Evolutionary conservation across 2,329 filamentous ascomycete genomes (phyloP), one percentile per base, ranked within the genome.

Genomic region (Colletotrichum sidae): DNA sequence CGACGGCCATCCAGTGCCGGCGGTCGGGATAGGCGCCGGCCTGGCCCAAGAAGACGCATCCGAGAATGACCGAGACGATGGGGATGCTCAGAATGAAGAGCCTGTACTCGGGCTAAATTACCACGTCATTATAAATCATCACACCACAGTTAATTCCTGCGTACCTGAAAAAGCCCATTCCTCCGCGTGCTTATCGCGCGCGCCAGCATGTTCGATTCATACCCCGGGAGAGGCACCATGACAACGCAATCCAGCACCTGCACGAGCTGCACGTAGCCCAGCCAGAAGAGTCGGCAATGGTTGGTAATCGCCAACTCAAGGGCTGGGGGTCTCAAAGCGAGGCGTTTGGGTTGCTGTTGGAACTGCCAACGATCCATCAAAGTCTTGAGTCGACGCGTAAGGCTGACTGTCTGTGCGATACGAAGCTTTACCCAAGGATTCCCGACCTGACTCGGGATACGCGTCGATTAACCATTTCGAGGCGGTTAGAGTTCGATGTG

Each of bases 31-130:
- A 65, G 7, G 72, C 57, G 0, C 73, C 79, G 1, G 73, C 78
- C 25, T 73, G 69, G 1, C 79, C 80, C 62, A 79, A 81, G 0
- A 81, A 68, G 1, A 79, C 73, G 4, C 76, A 71, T 0, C 76
- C 75, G 13, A 80, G 68, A 2, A 77, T 71, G 2, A 78, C 79
- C 4, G 80, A 69, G 3, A 74, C 59, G 7, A 80, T 71, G 0
- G 81, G 80, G 17, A 81, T 56, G 47, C 76, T 60, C 1, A 76
- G 68, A 1, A 72, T 70, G n/a, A 80, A 56, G 1, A 82, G 70
- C 2, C 80, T 72, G n/a, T 70, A 73, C 63, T 81, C 79, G 2
- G 80, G 75, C 68, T 82, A 7, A 17, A 15, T 46, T 12, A 41
- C 38, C 17, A 17, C 17, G 17, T 17, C 17, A 17, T 17, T 17